phyloP scores from a whole-genome alignment of 2,329 filamentous ascomycete genomes.

The Zasmidium angulare region DNA sequence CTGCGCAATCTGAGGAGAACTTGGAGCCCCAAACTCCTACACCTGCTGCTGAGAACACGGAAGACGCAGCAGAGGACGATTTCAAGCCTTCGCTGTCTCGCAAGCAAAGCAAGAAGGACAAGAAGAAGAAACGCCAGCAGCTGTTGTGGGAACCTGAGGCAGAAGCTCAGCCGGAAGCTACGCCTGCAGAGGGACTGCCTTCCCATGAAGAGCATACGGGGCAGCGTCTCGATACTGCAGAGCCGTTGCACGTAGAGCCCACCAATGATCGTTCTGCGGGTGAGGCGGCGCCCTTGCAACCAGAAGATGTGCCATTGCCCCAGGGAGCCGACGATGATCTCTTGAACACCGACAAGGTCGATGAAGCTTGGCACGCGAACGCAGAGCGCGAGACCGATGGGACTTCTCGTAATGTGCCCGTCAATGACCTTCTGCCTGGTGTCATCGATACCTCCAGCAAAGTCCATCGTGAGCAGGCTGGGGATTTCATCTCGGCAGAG shows the following conservation, averaged over 20 bases:
- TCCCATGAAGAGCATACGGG: no score
- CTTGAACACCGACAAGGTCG: not conserved
- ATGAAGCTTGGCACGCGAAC: no score
- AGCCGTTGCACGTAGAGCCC: no score
- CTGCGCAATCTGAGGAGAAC: not conserved
- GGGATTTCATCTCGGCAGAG: no score
- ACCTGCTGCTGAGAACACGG: not conserved
- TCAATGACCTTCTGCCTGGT: no score
- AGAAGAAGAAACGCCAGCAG: conserved; percentile 37
- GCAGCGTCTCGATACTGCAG: not conserved
- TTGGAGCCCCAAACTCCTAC: not conserved
- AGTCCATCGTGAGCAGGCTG: no score
- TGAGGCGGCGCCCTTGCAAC: not conserved
- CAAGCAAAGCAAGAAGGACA: conserved; percentile 42
- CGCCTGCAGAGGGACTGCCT: no score
- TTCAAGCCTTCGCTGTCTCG: conserved; percentile 10
- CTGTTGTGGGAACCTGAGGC: conserved; percentile 8
- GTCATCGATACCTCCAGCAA: no score
- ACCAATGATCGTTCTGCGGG: not conserved
- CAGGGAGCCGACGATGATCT: not conserved
- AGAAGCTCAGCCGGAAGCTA: not conserved
- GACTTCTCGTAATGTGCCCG: no score
- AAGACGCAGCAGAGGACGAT: conserved; percentile 3
- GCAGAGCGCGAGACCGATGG: not conserved
- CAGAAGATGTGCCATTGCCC: not conserved